Conservation (phyloP, 2,329 filamentous ascomycete genomes). For the Lithohypha guttulata region DNA sequence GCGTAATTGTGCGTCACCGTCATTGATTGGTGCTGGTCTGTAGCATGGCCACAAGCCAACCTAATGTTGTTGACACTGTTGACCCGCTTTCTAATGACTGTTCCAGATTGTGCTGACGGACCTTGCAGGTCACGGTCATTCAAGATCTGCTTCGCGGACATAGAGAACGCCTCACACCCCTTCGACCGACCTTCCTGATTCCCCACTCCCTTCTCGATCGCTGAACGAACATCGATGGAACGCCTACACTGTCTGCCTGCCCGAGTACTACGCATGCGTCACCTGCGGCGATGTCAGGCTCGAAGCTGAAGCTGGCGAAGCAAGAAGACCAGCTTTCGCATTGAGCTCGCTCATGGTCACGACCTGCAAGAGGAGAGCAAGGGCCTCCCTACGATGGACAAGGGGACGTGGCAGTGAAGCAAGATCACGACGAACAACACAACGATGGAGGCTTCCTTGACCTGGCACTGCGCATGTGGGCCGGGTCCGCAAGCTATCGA, state of each 20-base stretch:
- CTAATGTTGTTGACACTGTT: too few relatives aligned
- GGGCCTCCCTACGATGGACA: constrained; percentile 1
- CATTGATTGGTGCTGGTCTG: constrained; percentile 3
- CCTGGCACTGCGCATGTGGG: constrained; percentile 1
- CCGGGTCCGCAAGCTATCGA: constrained; percentile 3
- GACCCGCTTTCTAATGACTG: constrained; percentile 1
- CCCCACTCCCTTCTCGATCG: constrained; percentile 2
- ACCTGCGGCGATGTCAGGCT: constrained; percentile 2
- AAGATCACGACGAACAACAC: constrained; percentile 4
- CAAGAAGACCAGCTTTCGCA: constrained; percentile 4
- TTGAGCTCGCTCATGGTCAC: constrained; percentile 2
- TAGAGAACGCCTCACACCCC: constrained; percentile 3
- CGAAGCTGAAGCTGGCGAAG: constrained; percentile 3
- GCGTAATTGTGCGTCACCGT: constrained; percentile 3
- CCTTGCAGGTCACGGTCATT: constrained; percentile 2
- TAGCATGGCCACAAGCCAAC: constrained; percentile 2
- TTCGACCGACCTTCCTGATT: constrained; percentile 4
- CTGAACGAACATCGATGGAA: constrained; percentile 3
- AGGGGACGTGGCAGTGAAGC: constrained; percentile 1
- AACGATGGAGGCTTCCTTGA: constrained; percentile 3
- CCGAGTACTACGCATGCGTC: constrained; percentile 3
- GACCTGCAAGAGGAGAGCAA: constrained; percentile 2
- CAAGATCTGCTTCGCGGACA: constrained; percentile 3
- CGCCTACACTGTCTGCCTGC: constrained; percentile 3
- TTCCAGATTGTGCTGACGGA: constrained; percentile 3